Base-by-base conservation (phyloP, 2,329 filamentous ascomycete genomes). In the Paecilomyces niveus region DNA sequence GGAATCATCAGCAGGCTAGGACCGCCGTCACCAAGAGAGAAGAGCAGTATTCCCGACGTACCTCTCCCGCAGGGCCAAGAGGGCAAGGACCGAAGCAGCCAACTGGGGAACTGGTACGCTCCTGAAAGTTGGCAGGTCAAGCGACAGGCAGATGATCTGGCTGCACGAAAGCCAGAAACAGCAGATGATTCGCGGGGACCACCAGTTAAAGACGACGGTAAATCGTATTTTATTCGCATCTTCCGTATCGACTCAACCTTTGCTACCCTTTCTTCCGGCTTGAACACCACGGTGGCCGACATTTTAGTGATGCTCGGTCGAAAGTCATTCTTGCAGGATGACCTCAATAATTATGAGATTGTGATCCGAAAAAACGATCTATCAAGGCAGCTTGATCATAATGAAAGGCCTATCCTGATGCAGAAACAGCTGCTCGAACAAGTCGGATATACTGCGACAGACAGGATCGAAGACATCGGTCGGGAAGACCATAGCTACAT, bases 401-500 rank as follows among this genome's bases (percentile, higher is more conserved):
- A 83, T 13, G 94, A 99, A 74, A 84, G 90, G 52, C 94, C 94
- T 0, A 81, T 97, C 35, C 81, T 94, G 24, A 91, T 99, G 68
- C 94, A 99, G 72, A 97, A 97, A 75, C 84, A 87, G 54, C 81
- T 99, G 18, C 78, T 99, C 18, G 89, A 96, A 73, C 92, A 97
- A 75, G 89, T 93, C 56, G 94, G 94, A 9, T 99, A 97, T 69
- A 87, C 90, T 58, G 86, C 91, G 32, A 85, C 85, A 58, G 94
- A 99, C 73, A 86, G 86, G 45, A 86, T 99, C 53, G 93, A 97
- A 71, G 94, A 97, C 62, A 85, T 99, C 56, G 94, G 94, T 29
- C 86, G 94, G 58, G 94, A 99, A 74, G 94, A 99, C 78, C 96
- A 97, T 73, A 95, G 92, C 71, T 99, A 97, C 67, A 83, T 99